A percentile compares a stretch with the other conserved stretches of the same genome.
Evolutionary conservation across 306 rosid species (phyloP).

Genomic region (Glycyrrhiza uralensis): DNA sequence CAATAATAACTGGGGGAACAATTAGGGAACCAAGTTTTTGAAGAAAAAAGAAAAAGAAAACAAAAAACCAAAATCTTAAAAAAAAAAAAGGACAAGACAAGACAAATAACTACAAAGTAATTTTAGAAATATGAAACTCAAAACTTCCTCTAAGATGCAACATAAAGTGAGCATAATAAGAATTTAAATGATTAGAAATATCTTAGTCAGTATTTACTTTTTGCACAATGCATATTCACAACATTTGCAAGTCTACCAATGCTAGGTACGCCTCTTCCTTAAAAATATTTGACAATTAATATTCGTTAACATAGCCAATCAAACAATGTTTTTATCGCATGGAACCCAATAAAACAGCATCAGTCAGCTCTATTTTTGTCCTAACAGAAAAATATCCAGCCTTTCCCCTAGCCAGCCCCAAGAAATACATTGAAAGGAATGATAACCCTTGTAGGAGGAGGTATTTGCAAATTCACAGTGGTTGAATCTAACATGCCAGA

Average conservation of each 20-base stretch:
- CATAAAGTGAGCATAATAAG: not conserved
- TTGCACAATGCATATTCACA: not conserved
- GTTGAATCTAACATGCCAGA: not conserved
- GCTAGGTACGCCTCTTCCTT: not conserved
- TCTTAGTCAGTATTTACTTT: not conserved
- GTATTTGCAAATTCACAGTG: slow-evolving; percentile 2
- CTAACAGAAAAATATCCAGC: not conserved
- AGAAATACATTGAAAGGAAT: not conserved
- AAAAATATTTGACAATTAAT: not conserved
- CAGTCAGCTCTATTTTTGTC: not conserved
- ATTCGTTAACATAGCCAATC: not conserved
- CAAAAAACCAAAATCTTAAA: too few species aligned
- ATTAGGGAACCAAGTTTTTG: not conserved
- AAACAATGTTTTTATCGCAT: not conserved
- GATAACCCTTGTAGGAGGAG: slow-evolving; percentile 9
- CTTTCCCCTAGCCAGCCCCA: not conserved
- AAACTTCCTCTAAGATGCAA: not conserved
- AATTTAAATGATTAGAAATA: slow-evolving; percentile 1
- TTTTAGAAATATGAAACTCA: not conserved
- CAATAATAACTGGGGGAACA: not conserved
- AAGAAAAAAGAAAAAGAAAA: not conserved
- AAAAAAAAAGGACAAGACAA: not conserved
- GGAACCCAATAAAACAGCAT: not conserved
- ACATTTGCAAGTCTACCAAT: not conserved
- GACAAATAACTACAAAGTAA: not conserved